Evolutionary conservation across 163 green algal genomes (phyloP), one percentile per base, ranked within the genome.

Genomic region (Scenedesmus sp.): DNA sequence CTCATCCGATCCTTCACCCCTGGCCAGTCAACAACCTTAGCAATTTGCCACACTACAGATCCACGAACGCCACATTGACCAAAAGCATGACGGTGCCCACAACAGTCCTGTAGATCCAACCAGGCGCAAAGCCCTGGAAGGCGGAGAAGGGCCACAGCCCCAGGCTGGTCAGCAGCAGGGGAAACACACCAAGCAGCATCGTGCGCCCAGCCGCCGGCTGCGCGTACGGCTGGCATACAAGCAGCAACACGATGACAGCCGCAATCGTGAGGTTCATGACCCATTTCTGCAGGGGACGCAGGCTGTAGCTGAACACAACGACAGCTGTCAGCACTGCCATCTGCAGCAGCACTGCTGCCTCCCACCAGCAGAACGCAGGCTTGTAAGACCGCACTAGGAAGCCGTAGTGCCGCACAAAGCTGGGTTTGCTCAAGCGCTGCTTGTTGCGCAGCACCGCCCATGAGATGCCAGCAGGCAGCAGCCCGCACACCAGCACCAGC

Each of bases 271-370:
- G 9, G 16, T 68, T 82, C 61, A 89, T 89, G 18, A 79, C 20
- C 40, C 42, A 35, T 12, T n/a, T 61, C 65, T 79, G 40, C 16
- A 49, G 43, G 2, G 40, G 37, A 37, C 59, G 42, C 59, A 89
- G 35, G 24, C 42, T 68, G 30, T 53, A 89, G 22, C 85, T 22
- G 18, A 89, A 89, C n/a, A 89, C 85, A 33, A 61, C 44, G 20
- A 89, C 46, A 51, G 65, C 85, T 5, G 44, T 37, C 22, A 89
- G 46, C 5, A 49, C 44, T 7, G 26, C 20, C 1, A 24, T 89
- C 26, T 89, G 30, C 44, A n/a, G 6, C 0, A 42, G 5, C 40
- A 89, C 65, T 9, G 46, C 44, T 16, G 42, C 40, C 20, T 89
- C 85, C 85, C 85, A 89, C 15, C 22, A 89, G 18, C 85, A 83